Percentiles rank a stretch among this genome's conserved stretches.
These are phyloP conservation scores for Eruca vesicaria DNA, from an alignment of 441 rosid species.

Conservation along the genomic window DNA sequence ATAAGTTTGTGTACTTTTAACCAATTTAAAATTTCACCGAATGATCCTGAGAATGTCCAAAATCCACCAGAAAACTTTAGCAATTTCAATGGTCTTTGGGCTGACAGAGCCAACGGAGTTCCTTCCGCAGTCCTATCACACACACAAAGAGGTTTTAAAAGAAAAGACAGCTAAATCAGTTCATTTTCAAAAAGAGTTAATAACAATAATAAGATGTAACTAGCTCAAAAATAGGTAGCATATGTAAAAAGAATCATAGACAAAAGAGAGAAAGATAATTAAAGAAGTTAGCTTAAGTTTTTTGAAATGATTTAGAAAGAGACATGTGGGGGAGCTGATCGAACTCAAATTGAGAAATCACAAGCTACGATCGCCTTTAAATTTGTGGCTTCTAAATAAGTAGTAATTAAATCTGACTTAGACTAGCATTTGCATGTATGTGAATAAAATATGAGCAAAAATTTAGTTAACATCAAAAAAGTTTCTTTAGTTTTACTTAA, in stretches of 20 bases:
- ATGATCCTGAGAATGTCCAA: not conserved
- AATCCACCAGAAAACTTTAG: not conserved
- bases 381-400: not conserved
- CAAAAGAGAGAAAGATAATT: not conserved
- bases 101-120: not conserved
- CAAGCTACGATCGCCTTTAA: not conserved
- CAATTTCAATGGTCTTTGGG: not conserved
- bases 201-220: not conserved
- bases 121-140: constrained; percentile 1
- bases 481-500: not conserved
- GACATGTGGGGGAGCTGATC: too few species aligned
- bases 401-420: not conserved
- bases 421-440: not conserved
- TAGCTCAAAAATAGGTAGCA: not conserved
- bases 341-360: not conserved
- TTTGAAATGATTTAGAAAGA: not conserved
- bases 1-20: not conserved
- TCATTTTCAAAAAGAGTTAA: not conserved
- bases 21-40: not conserved
- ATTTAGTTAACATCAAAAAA: not conserved
- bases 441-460: not conserved
- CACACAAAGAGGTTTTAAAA: not conserved
- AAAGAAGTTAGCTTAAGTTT: not conserved
- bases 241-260: not conserved
- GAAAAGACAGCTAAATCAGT: not conserved